A percentile compares a stretch with the other conserved stretches of the same genome.
Conservation (phyloP, 2,329 filamentous ascomycete species). For the Cytospora leucostoma region DNA sequence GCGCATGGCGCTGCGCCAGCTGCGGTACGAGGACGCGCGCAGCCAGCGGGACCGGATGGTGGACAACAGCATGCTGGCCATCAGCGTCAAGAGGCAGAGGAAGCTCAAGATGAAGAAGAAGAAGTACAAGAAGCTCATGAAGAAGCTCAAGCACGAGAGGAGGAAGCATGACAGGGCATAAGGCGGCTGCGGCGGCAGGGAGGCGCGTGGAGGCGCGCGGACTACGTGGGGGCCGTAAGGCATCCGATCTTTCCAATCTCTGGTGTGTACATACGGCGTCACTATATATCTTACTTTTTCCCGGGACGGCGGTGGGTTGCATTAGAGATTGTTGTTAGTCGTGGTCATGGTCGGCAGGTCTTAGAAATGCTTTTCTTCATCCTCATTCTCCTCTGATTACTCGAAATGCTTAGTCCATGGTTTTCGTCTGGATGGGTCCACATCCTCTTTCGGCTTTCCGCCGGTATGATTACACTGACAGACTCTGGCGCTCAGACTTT, state of each 20-base stretch:
- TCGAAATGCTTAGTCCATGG: not conserved
- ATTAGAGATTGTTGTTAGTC: slow-evolving; percentile 13
- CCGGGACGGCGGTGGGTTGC: slow-evolving; percentile 8
- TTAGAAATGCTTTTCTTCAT: slow-evolving; percentile 17
- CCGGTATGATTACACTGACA: no score
- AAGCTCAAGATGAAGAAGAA: slow-evolving; percentile 99
- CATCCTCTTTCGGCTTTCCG: no score
- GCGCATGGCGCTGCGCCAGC: slow-evolving; percentile 67
- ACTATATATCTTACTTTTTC: not conserved
- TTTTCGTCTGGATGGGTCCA: no score
- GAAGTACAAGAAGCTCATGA: slow-evolving; percentile 99
- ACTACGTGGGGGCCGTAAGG: not conserved
- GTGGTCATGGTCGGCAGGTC: slow-evolving; percentile 6
- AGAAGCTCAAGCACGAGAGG: slow-evolving; percentile 82
- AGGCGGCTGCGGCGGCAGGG: slow-evolving; percentile 25
- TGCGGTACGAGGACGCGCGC: slow-evolving; percentile 58
- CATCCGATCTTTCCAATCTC: not conserved
- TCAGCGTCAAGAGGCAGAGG: slow-evolving; percentile 88
- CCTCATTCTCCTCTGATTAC: slow-evolving; percentile 9
- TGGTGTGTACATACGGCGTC: slow-evolving; percentile 3
- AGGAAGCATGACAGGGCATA: slow-evolving; percentile 76
- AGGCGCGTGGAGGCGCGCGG: not conserved
- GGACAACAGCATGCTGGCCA: slow-evolving; percentile 65
- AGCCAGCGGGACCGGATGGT: slow-evolving; percentile 43
- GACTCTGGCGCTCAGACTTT: no score